Base-by-base conservation (phyloP, 1,139 yeast genomes). In the Zygotorulaspora mrakii region DNA sequence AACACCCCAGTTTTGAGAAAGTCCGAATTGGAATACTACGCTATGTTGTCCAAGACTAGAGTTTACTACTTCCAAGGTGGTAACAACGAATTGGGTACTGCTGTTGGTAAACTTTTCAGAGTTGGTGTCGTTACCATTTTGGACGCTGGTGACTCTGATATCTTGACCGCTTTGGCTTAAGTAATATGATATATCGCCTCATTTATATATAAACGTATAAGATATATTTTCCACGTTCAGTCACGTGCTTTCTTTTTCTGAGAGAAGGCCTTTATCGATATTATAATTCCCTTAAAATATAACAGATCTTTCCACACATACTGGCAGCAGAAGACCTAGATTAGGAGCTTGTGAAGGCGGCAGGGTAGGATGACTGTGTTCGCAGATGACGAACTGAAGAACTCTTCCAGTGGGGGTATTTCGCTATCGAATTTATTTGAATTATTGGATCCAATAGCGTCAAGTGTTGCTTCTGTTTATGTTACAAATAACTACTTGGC, bases 81-180 rank as follows among this genome's bases (percentile, higher is more conserved):
- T 75, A 89, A 89, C 96, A 89, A 89, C 77, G 96, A 89, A 78
- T 87, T 91, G 69, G 97, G 98, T 79, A 94, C 99, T 66, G 96
- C 96, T 63, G 91, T 96, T 75, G 99, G 99, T 88, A 89, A 86
- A 78, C 88, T 91, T 69, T 91, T 94, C 96, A 89, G 97, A 79
- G 98, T 91, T 66, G 97, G 97, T 78, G 91, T 89, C 66, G 77
- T 91, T 68, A 79, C 97, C 65, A 73, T 94, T 66, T 77, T 89
- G 69, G 98, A 94, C 66, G 96, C 96, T 66, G 99, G 99, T 89
- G 99, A 94, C 80, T 91, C 98, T 65, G 99, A 94, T 76, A 89
- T 94, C 76, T 84, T 91, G 61, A 53, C 71, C 53, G 51, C 64
- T 50, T 58, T 62, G 55, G 66, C 64, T 51, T 62, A 61, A 59